Conservation (phyloP, 2,329 filamentous ascomycete genomes). For the Aspergillus vadensis region DNA sequence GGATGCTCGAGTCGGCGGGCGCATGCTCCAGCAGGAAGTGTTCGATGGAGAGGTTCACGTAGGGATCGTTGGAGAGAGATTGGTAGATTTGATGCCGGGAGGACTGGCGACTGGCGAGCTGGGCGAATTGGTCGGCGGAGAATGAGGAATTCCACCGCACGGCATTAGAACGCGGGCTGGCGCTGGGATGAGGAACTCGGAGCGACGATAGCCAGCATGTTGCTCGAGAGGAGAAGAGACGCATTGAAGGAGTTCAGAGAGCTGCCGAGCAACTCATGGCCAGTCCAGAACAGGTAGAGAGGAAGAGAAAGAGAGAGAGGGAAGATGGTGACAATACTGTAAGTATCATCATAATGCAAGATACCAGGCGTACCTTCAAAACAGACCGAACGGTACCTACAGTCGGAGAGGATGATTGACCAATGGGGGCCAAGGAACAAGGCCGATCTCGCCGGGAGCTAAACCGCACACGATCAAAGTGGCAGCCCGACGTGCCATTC, state of each 20-base stretch:
- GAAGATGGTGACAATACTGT: background rate
- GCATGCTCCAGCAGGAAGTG: slow-evolving; percentile 81
- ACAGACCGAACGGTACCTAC: background rate
- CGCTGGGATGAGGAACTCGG: slow-evolving; percentile 14
- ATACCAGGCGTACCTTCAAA: too few species aligned
- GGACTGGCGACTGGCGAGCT: slow-evolving; percentile 36
- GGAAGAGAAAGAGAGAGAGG: slow-evolving; percentile 6
- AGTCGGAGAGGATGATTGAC: background rate
- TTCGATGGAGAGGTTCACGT: slow-evolving; percentile 90
- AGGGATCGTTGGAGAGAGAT: slow-evolving; percentile 71
- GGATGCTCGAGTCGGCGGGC: slow-evolving; percentile 69
- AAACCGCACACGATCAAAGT: slow-evolving; percentile 11
- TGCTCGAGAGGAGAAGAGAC: slow-evolving; percentile 20
- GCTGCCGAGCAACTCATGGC: background rate
- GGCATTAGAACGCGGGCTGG: background rate
- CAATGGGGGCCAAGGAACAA: background rate
- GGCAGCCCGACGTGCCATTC: background rate
- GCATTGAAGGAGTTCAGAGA: background rate
- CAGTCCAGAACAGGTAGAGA: slow-evolving; percentile 28
- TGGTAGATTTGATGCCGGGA: slow-evolving; percentile 65
- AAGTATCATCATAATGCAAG: too few species aligned
- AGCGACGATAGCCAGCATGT: slow-evolving; percentile 23
- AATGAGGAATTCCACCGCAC: slow-evolving; percentile 36
- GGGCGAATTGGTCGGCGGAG: slow-evolving; percentile 33
- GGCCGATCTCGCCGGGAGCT: slow-evolving; percentile 24